Evolutionary conservation across 305 asterid species (phyloP).

Genomic region (Fraxinus latifolia): DNA sequence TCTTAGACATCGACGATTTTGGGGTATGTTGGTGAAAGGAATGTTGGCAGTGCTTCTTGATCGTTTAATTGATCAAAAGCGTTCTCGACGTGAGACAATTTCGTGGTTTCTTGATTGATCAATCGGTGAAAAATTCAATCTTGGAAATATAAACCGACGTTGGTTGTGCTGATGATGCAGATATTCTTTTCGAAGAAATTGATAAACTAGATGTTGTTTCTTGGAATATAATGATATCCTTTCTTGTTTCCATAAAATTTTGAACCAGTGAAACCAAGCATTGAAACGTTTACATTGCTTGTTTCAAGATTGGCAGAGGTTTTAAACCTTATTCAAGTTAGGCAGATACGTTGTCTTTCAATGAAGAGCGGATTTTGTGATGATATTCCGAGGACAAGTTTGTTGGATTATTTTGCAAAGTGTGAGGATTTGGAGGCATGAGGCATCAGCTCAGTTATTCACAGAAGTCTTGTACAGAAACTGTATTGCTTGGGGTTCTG

Average conservation of each 20-base stretch:
- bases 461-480: slow-evolving; percentile 20
- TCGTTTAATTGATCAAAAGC: slow-evolving; percentile 25
- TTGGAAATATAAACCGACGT: slow-evolving; percentile 32
- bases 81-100: slow-evolving; percentile 30
- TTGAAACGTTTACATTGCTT: slow-evolving; percentile 36
- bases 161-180: slow-evolving; percentile 25
- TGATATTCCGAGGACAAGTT: slow-evolving; percentile 32
- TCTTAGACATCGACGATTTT: slow-evolving; percentile 48
- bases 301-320: slow-evolving; percentile 31
- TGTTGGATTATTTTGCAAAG: slow-evolving; percentile 36
- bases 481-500: slow-evolving; percentile 24
- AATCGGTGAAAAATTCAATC: slow-evolving; percentile 31
- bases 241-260: slow-evolving; percentile 30
- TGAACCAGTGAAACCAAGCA: slow-evolving; percentile 25
- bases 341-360: slow-evolving; percentile 37
- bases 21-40: slow-evolving; percentile 28
- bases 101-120: slow-evolving; percentile 36
- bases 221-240: slow-evolving; percentile 41
- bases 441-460: slow-evolving; percentile 29
- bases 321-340: slow-evolving; percentile 16
- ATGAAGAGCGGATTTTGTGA: slow-evolving; percentile 35
- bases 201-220: slow-evolving; percentile 34
- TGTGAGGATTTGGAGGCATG: slow-evolving; percentile 21
- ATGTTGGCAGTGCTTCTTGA: slow-evolving; percentile 25
- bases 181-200: slow-evolving; percentile 30